A percentile compares a stretch with the other conserved stretches of the same genome.
phyloP scores from a whole-genome alignment of 2,329 filamentous ascomycete genomes.

The Coniochaeta pulveracea region DNA sequence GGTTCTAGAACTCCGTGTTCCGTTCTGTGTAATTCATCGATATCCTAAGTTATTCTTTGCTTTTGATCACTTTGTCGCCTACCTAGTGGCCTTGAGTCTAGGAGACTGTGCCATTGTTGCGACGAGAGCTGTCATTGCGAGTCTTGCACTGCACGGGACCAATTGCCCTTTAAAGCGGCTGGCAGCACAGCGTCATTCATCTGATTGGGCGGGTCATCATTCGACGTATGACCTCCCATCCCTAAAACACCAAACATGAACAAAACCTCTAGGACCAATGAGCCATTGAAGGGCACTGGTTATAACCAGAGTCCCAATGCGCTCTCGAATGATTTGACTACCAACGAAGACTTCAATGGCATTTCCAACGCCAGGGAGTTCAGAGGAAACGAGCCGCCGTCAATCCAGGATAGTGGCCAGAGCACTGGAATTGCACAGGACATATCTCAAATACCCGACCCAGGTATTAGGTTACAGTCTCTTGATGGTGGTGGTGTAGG shows the following conservation, averaged over 20 bases:
- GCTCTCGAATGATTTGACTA: slow-evolving; percentile 43
- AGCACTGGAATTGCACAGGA: not conserved
- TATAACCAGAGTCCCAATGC: slow-evolving; percentile 44
- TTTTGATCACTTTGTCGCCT: not conserved
- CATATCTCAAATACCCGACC: not conserved
- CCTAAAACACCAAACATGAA: no score
- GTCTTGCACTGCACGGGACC: no score
- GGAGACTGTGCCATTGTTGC: no score
- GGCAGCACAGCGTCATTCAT: no score
- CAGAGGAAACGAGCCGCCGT: slow-evolving; percentile 5
- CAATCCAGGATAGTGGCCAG: slow-evolving; percentile 1
- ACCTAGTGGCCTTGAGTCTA: no score
- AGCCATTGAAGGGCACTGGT: slow-evolving; percentile 24
- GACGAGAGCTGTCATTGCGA: no score
- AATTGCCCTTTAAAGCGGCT: no score
- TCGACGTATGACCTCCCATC: no score
- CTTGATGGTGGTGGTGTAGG: not conserved
- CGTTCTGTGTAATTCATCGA: no score
- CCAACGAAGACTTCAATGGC: slow-evolving; percentile 42
- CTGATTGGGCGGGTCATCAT: no score
- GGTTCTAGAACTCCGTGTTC: no score
- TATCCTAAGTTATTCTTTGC: not conserved
- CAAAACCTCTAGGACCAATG: slow-evolving; percentile 22
- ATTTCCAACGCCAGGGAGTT: slow-evolving; percentile 30
- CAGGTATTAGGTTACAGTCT: not conserved